Evolutionary conservation across 805 yeast genomes (phyloP).

Genomic region (Hanseniaspora jakobsenii): DNA sequence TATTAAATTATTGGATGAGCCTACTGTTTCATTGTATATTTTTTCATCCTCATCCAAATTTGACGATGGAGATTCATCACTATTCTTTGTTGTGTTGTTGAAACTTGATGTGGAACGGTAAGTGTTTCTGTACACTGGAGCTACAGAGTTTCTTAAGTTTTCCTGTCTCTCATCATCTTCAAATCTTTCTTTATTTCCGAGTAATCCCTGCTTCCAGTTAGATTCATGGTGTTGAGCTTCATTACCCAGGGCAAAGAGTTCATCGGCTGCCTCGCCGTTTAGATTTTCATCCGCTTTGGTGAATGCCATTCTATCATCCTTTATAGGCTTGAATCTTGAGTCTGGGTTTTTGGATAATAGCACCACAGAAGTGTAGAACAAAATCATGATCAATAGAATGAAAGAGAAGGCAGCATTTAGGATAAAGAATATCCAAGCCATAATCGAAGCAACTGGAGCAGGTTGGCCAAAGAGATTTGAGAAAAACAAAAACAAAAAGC

Average conservation of each 20-base stretch:
- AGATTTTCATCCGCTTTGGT: conserved; percentile 35
- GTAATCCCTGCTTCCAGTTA: conserved; percentile 61
- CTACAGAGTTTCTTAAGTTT: conserved; percentile 6
- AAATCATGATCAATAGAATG: conserved; percentile 55
- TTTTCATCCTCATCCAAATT: conserved; percentile 17
- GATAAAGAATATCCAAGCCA: conserved; percentile 86
- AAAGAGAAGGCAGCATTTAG: conserved; percentile 81
- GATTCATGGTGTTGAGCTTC: conserved; percentile 74
- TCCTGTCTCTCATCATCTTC: conserved; percentile 13
- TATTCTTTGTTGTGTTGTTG: no score
- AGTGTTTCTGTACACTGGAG: conserved; percentile 1
- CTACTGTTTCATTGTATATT: background rate
- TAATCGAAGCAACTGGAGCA: conserved; percentile 62
- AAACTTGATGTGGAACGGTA: no score
- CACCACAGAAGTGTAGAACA: conserved; percentile 52
- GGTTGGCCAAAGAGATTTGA: conserved; percentile 76
- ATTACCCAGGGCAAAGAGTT: conserved; percentile 59
- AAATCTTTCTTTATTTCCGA: conserved; percentile 15
- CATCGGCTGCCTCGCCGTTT: conserved; percentile 32
- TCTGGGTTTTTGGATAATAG: conserved; percentile 75
- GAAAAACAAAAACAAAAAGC: conserved; percentile 75
- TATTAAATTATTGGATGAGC: conserved; percentile 5
- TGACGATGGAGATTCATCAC: conserved; percentile 13
- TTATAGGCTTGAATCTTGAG: conserved; percentile 75
- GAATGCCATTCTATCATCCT: conserved; percentile 86